Evolutionary conservation across 495 filamentous ascomycete genomes (phyloP), one percentile per base, ranked within the genome.

Genomic region (Penicillium egyptiacum): DNA sequence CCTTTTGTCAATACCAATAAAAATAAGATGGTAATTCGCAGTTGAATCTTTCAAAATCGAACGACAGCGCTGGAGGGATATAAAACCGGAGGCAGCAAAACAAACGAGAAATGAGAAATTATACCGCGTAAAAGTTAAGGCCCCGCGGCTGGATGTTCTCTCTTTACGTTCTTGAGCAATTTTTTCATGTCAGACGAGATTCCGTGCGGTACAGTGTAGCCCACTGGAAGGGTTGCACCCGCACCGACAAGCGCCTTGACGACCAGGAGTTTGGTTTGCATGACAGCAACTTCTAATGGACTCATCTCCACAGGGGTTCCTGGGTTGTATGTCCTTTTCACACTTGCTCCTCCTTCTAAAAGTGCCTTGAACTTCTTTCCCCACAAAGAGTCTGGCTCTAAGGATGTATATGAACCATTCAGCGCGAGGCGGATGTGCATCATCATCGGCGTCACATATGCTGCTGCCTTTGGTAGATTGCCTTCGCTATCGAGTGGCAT

Each of bases 391-490:
- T 43, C 40, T 12, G 16, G 5, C 7, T 22, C 11, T 4, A 17
- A 2, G 11, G 10, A 30, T 11, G 8, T 11, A 30, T 11, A 30
- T 30, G 28, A 30, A 20, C 20, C 11, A 1, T 12, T 2, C 9
- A 41, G 17, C 33, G 31, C 49, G 33, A 22, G 30, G 2, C 17
- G 12, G 19, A 52, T 37, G 14, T 52, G 49, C 7, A 16, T 19
- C 33, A 52, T 23, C 19, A 52, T 23, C 6, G 49, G 49, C 22
- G 49, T 52, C 19, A 41, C 49, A 16, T 52, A 52, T 40, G 31
- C 30, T 20, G 6, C 19, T 5, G 5, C 1, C 2, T 31, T 14
- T 3, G 23, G 17, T 19, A 3, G 14, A 16, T 14, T 35, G 1
- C 12, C 33, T 35, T 4, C 5, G 6, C 14, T 35, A 16, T 35